Conservation (phyloP, 2,329 filamentous ascomycete species). For the Fusarium neocosmosporiellum region DNA sequence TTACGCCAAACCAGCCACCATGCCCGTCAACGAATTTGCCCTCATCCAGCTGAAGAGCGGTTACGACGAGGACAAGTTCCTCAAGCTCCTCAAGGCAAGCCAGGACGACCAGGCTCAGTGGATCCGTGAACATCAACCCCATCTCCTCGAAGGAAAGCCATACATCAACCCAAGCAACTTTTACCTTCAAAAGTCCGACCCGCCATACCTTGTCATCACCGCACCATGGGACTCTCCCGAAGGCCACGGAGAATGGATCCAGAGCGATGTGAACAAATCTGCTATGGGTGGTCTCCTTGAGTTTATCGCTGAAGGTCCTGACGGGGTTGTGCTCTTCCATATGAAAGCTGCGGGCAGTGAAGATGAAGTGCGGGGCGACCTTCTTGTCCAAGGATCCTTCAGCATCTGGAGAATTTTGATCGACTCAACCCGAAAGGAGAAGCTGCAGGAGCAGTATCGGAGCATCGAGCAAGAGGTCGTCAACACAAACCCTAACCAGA, state of each 20-base stretch:
- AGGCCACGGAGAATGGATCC: conserved; percentile 57
- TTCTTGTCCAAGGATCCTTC: conserved; percentile 44
- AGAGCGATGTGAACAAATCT: conserved; percentile 53
- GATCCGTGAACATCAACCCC: conserved; percentile 51
- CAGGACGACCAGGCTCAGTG: conserved; percentile 54
- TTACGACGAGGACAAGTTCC: conserved; percentile 48
- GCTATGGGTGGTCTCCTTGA: conserved; percentile 48
- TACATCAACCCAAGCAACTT: conserved; percentile 50
- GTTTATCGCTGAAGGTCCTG: conserved; percentile 48
- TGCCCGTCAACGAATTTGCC: conserved; percentile 57
- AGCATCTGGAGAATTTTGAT: conserved; percentile 52
- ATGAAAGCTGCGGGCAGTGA: conserved; percentile 48
- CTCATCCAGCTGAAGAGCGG: conserved; percentile 47
- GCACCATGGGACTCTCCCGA: conserved; percentile 58
- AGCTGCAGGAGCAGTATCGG: conserved; percentile 50
- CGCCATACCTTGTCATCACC: conserved; percentile 54
- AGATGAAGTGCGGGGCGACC: conserved; percentile 38
- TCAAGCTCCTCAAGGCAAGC: conserved; percentile 45
- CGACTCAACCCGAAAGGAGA: conserved; percentile 43
- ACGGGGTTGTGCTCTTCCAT: conserved; percentile 55
- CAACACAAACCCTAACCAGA: conserved; percentile 44
- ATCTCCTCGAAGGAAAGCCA: conserved; percentile 44
- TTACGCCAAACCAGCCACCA: conserved; percentile 21
- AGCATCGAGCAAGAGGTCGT: conserved; percentile 47
- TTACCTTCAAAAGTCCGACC: conserved; percentile 50